These are phyloP conservation scores for Scheffersomyces segobiensis DNA, from an alignment of 1,139 yeast species.

Conservation along the genomic window DNA sequence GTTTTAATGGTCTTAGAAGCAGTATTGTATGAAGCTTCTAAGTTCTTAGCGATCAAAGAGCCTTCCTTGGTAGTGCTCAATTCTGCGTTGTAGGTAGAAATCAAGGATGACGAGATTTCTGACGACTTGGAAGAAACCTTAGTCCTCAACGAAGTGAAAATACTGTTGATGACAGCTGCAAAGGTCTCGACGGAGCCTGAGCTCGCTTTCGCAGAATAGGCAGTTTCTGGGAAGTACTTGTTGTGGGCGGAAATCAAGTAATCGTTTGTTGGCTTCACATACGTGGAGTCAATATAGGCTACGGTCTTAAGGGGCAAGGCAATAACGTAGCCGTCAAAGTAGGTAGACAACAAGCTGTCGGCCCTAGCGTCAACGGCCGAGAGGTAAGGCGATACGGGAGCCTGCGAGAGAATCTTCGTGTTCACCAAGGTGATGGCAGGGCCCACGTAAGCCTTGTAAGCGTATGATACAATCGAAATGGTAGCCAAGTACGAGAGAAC, in stretches of 20 bases:
- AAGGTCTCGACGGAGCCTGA: conserved; percentile 28
- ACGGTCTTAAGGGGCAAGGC: conserved; percentile 15
- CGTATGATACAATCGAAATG: conserved; percentile 22
- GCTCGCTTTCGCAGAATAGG: conserved; percentile 18
- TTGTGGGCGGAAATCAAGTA: conserved; percentile 28
- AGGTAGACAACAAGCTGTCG: conserved; percentile 21
- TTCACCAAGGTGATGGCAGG: conserved; percentile 19
- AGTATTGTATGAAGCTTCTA: conserved; percentile 39
- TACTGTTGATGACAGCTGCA: conserved; percentile 30
- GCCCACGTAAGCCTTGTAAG: conserved; percentile 21
- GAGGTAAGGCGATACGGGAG: conserved; percentile 23
- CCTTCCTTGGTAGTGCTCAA: conserved; percentile 9
- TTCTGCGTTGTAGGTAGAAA: conserved; percentile 38
- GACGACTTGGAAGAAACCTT: conserved; percentile 29
- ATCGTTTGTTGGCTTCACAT: conserved; percentile 32
- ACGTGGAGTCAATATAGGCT: conserved; percentile 21
- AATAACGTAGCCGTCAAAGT: conserved; percentile 13
- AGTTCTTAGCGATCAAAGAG: conserved; percentile 17
- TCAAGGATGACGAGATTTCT: conserved; percentile 32
- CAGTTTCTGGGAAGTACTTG: conserved; percentile 34
- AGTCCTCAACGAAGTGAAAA: conserved; percentile 26
- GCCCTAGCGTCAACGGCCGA: conserved; percentile 28
- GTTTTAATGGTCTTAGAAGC: conserved; percentile 34
- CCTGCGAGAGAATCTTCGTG: conserved; percentile 17
- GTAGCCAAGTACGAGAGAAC: conserved; percentile 25